Conservation (phyloP, 495 filamentous ascomycete species). For the Xylaria telfairii region DNA sequence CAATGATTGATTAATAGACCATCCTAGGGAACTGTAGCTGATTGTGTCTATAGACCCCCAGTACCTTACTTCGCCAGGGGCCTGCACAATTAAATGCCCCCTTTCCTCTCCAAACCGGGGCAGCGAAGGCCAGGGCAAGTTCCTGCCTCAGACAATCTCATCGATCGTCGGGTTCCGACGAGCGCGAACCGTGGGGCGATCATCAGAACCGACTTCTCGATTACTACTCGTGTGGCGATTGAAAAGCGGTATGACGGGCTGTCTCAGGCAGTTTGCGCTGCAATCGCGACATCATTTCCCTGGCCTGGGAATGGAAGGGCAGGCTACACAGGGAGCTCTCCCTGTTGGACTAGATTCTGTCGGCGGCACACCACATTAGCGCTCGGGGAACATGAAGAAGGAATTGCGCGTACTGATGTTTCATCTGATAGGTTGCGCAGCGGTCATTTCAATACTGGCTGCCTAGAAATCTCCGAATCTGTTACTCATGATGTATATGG, state of each 20-base stretch:
- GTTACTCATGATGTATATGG: background rate
- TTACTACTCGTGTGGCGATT: background rate
- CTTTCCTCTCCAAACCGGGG: background rate
- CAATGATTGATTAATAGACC: background rate
- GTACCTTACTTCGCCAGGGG: background rate
- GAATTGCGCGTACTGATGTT: too few species aligned
- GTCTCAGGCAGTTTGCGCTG: background rate
- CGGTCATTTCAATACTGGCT: background rate
- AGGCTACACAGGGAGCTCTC: background rate
- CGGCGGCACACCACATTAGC: background rate
- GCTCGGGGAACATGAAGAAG: background rate
- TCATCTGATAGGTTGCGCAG: background rate
- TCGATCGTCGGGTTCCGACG: background rate
- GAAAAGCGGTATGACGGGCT: background rate
- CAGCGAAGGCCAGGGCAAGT: background rate
- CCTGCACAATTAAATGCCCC: background rate
- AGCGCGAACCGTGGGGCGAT: background rate
- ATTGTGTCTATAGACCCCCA: background rate
- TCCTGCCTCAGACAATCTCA: background rate
- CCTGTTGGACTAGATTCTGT: background rate
- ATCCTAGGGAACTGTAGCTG: background rate
- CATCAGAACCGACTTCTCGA: background rate
- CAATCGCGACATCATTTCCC: background rate
- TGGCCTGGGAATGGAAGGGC: background rate
- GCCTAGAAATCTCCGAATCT: background rate